phyloP scores from a whole-genome alignment of 495 filamentous ascomycete genomes.

The Acidomyces sp. region DNA sequence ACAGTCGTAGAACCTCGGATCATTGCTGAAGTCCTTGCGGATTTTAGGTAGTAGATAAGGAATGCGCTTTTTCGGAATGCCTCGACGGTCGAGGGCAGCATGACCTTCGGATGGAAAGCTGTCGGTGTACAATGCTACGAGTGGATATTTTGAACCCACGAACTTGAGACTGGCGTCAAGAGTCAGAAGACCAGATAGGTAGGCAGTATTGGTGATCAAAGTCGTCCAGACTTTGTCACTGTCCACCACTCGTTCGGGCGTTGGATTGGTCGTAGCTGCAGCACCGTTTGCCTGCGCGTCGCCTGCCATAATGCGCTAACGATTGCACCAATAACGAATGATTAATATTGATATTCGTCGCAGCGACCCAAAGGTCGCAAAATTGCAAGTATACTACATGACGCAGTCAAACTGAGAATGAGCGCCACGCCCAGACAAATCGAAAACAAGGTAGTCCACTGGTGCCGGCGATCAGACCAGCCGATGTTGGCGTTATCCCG shows the following conservation, averaged over 20 bases:
- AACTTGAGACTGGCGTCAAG: constrained; percentile 55
- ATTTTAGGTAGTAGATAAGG: constrained; percentile 48
- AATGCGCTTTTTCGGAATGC: constrained; percentile 48
- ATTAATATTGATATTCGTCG: no score
- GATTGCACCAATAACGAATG: no score
- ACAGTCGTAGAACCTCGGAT: constrained; percentile 67
- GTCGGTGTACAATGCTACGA: constrained; percentile 67
- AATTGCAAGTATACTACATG: no score
- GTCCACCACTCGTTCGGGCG: constrained; percentile 18
- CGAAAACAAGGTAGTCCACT: no score
- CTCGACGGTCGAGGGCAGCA: constrained; percentile 46
- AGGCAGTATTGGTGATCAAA: constrained; percentile 62
- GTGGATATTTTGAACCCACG: constrained; percentile 47
- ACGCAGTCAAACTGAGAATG: no score
- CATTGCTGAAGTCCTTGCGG: constrained; percentile 45
- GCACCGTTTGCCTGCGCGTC: no score
- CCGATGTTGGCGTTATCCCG: no score
- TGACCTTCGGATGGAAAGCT: constrained; percentile 49
- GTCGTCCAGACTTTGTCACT: constrained; percentile 54
- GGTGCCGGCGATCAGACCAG: no score
- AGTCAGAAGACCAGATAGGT: constrained; percentile 59
- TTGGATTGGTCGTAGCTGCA: no score
- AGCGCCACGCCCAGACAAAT: no score
- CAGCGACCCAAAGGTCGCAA: no score
- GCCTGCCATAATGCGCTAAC: no score